Conservation (phyloP, 768 basidiomycete genomes). For the Thelephora ganbajun region DNA sequence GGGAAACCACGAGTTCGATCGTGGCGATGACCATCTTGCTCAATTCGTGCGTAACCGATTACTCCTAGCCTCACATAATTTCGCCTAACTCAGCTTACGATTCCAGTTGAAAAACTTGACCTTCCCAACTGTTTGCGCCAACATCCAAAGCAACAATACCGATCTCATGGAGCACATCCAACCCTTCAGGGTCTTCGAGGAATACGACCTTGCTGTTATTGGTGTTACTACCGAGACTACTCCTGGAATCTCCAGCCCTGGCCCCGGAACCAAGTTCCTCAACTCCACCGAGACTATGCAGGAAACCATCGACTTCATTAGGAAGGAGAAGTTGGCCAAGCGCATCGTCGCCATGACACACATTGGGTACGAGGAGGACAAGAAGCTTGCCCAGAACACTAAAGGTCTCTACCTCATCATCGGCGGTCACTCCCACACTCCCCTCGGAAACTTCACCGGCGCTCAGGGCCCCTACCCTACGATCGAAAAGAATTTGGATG, state of each 20-base stretch:
- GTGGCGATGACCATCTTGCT: conserved; percentile 25
- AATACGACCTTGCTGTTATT: conserved; percentile 27
- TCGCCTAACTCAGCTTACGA: not conserved
- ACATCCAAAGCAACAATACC: conserved; percentile 24
- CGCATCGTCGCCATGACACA: conserved; percentile 32
- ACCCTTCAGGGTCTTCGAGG: conserved; percentile 26
- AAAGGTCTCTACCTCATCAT: conserved; percentile 26
- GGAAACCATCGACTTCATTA: conserved; percentile 23
- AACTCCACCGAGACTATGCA: conserved; percentile 24
- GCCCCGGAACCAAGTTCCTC: conserved; percentile 23
- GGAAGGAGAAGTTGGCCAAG: conserved; percentile 19
- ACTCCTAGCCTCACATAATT: not conserved
- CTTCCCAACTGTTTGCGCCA: conserved; percentile 31
- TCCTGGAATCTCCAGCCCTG: conserved; percentile 23
- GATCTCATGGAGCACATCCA: conserved; percentile 19
- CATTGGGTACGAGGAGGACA: conserved; percentile 30
- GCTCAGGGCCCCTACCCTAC: conserved; percentile 31
- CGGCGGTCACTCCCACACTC: conserved; percentile 32
- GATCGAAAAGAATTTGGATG: conserved; percentile 25
- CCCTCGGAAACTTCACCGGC: conserved; percentile 25
- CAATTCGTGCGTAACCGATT: conserved; percentile 14
- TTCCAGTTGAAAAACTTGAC: conserved; percentile 22
- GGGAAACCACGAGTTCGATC: conserved; percentile 35
- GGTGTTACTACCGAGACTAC: conserved; percentile 30
- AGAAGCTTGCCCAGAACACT: conserved; percentile 24